Evolutionary conservation across 768 basidiomycete genomes (phyloP), one percentile per base, ranked within the genome.

Genomic region (Suillus placidus): DNA sequence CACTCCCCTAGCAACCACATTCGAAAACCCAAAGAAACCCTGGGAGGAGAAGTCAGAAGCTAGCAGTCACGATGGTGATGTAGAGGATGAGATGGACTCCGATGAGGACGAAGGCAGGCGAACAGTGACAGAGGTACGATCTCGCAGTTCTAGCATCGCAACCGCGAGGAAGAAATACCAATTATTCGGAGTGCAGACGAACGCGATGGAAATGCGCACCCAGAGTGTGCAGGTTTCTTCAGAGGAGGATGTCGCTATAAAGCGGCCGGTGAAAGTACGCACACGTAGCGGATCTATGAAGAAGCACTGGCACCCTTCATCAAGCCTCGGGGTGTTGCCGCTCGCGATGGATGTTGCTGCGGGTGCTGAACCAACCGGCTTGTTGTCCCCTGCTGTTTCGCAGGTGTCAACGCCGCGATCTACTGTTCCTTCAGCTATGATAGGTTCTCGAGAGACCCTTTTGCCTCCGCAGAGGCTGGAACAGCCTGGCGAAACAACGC

Each of bases 41-140:
- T 69, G 81, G 71, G 75, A 49, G 77, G 78, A 87, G 30, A 80
- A 79, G 67, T 77, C 79, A 26, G 92, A 93, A 70, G 87, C 82
- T 16, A 88, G 85, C 70, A 94, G 93, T 72, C 85, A 87, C 66
- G 93, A 94, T 74, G 93, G 90, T 6, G 93, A 94, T 70, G 88
- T 90, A 66, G 92, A 93, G 70, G 91, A 91, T 68, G 88, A 91
- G 64, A 84, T 84, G 5, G 88, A 90, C 54, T 72, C 77, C 14
- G 86, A 86, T 23, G 87, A 65, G 67, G 30, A 60, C 47, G 49
- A 38, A 6, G 35, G 82, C 83, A 37, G 73, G 70, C 26, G 67
- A 72, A 71, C 40, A 65, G 68, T 23, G 72, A 64, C 55, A 73
- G 77, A 65, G 75, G 73, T 69, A 67, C 71, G 80, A 80, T 64